Percentiles rank a stretch among this genome's conserved stretches.
These are phyloP conservation scores for Aspergillus sp. DNA, from an alignment of 2,329 filamentous ascomycete genomes.

Conservation along the genomic window DNA sequence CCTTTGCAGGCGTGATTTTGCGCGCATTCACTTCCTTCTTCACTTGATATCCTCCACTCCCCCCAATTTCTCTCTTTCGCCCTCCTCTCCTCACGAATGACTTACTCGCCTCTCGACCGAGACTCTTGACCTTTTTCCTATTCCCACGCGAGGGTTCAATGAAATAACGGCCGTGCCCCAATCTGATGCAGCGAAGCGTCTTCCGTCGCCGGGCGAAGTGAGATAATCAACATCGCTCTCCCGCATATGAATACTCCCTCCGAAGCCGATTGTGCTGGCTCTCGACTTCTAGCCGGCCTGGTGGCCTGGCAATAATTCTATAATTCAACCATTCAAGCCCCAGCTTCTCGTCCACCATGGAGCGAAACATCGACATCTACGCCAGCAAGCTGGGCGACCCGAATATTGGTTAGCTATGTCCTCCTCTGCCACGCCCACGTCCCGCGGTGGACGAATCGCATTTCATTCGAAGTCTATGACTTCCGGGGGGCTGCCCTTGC, in stretches of 20 bases:
- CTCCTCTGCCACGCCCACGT: not conserved
- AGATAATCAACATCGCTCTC: slow-evolving; percentile 22
- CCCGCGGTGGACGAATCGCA: not conserved
- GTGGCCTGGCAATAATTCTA: slow-evolving; percentile 34
- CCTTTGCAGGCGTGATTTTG: slow-evolving; percentile 28
- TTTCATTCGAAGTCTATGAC: not conserved
- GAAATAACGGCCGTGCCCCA: slow-evolving; percentile 28
- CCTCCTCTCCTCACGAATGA: slow-evolving; percentile 14
- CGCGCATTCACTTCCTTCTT: slow-evolving; percentile 22
- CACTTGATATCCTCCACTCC: slow-evolving; percentile 14
- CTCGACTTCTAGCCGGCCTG: slow-evolving; percentile 32
- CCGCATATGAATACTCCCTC: slow-evolving; percentile 29
- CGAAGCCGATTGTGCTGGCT: slow-evolving; percentile 25
- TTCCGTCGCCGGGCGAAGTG: slow-evolving; percentile 20
- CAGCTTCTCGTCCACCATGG: slow-evolving; percentile 28
- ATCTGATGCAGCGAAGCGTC: slow-evolving; percentile 25
- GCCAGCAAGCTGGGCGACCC: slow-evolving; percentile 49
- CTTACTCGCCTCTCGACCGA: slow-evolving; percentile 13
- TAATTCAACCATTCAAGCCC: not conserved
- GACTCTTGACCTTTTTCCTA: slow-evolving; percentile 3
- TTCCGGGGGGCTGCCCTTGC: not conserved
- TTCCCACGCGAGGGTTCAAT: slow-evolving; percentile 22
- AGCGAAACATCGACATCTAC: slow-evolving; percentile 50
- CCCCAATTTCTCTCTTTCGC: slow-evolving; percentile 11
- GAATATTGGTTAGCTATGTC: slow-evolving; percentile 43